Evolutionary conservation across 192 early-diverging fungal genomes (phyloP), one percentile per base, ranked within the genome.

Genomic region (Haplosporangium gracile): DNA sequence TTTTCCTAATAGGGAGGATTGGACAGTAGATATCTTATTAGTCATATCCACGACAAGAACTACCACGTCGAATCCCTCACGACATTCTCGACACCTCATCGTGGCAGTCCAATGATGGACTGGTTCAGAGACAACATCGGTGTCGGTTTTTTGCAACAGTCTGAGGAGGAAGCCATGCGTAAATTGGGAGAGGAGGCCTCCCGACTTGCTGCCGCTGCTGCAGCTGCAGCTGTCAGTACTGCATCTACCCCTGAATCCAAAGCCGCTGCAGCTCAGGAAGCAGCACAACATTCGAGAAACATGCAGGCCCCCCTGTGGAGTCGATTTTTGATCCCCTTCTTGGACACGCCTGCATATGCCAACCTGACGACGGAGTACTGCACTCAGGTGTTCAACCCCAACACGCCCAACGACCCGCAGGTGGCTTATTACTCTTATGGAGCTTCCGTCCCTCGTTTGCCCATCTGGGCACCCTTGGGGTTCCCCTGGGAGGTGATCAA

Each of bases 51-150:
- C 4, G 89, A 93, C 43, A 91, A 91, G 77, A 81, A 90, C n/a
- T 97, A 95, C 79, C 72, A 88, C 22, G 93, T 97, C 9, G 91
- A 90, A 24, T 96, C 97, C 9, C 88, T 99, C 49, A 97, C 98
- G 1, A 99, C 97, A 1, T 91, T 99, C 60, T 96, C 96, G 15
- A 99, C 98, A 9, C 98, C 98, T 49, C 98, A 99, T 84, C 95
- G 96, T 53, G 98, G 98, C 29, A 94, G 93, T 55, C 92, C 95
- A 16, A 95, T 99, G 86, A 99, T 98, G 97, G 97, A 98, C 90
- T 98, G 95, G 95, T 96, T 94, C 72, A 92, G 95, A 22, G 96
- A 98, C 83, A 91, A 95, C 65, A 88, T 98, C 72, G 95, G 96
- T 18, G 92, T 99, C 0, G 97, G 96, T 4, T 88, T 93, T 73